These are phyloP conservation scores for Manihot esculenta DNA, from an alignment of 441 rosid species.

Conservation along the genomic window DNA sequence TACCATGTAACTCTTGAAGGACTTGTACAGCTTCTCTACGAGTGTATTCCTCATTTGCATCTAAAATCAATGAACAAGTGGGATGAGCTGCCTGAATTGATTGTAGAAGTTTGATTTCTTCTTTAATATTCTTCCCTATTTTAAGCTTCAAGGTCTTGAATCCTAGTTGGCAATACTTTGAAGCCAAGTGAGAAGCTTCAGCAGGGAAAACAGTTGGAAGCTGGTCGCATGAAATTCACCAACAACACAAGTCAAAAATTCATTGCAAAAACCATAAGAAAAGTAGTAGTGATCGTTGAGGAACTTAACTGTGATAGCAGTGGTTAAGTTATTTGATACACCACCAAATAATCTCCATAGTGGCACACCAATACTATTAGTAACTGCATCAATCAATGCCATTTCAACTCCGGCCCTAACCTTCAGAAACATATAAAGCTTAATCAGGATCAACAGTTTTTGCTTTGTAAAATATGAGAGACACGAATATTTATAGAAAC, in stretches of 20 bases:
- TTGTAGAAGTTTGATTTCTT: conserved; percentile 69
- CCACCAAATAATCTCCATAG: conserved; percentile 90
- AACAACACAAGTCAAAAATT: background rate
- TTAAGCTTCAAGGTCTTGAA: conserved; percentile 79
- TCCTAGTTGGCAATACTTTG: conserved; percentile 61
- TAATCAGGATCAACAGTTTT: conserved; percentile 14
- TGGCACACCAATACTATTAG: conserved; percentile 66
- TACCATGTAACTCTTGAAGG: conserved; percentile 74
- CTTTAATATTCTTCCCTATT: conserved; percentile 65
- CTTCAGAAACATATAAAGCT: conserved; percentile 39
- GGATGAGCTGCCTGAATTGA: conserved; percentile 80
- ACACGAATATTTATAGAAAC: background rate
- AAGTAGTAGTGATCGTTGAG: too few species aligned
- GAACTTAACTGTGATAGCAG: conserved; percentile 76
- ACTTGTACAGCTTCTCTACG: conserved; percentile 64
- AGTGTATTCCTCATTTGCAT: conserved; percentile 82
- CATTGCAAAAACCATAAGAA: too few species aligned
- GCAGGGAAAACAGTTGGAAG: conserved; percentile 72
- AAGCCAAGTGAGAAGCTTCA: conserved; percentile 69
- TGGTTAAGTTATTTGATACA: conserved; percentile 56
- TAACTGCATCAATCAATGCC: conserved; percentile 91
- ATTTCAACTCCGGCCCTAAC: conserved; percentile 90
- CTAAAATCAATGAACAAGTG: conserved; percentile 71
- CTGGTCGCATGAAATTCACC: conserved; percentile 36
- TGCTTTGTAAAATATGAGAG: background rate